Percentiles rank a stretch among this genome's conserved stretches.
Evolutionary conservation across 768 basidiomycete genomes (phyloP).

Genomic region (Trametes villosa): DNA sequence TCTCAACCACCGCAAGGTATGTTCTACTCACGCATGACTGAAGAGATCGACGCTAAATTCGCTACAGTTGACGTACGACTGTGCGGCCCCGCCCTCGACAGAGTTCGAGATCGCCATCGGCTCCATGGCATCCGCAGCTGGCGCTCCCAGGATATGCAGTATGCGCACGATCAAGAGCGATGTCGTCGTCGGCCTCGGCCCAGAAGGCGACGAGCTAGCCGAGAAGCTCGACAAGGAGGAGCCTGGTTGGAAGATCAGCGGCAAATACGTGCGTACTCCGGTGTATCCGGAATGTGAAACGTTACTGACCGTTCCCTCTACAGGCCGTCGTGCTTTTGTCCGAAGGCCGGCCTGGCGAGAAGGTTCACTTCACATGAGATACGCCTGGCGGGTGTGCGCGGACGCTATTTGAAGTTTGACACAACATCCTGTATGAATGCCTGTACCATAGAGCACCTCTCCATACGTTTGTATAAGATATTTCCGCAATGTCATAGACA

Average conservation of each 20-base stretch:
- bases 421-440: background rate
- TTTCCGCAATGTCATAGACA: background rate
- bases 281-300: background rate
- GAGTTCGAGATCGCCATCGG: constrained; percentile 92
- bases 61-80: constrained; percentile 70
- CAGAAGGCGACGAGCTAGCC: constrained; percentile 68
- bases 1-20: constrained; percentile 82
- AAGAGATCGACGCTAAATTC: background rate
- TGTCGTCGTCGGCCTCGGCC: constrained; percentile 86
- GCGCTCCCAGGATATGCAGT: constrained; percentile 85
- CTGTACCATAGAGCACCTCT: background rate
- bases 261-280: constrained; percentile 84
- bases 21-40: background rate
- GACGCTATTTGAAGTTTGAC: too few relatives aligned
- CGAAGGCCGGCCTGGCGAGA: constrained; percentile 87
- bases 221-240: constrained; percentile 84
- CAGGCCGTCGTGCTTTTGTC: constrained; percentile 88
- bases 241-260: constrained; percentile 96
- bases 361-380: constrained; percentile 53
- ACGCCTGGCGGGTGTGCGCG: too few relatives aligned
- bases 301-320: background rate
- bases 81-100: constrained; percentile 83
- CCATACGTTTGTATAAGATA: background rate
- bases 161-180: constrained; percentile 94
- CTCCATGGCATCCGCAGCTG: constrained; percentile 85